Evolutionary conservation across 371 early-diverging fungal species (phyloP).

Genomic region (Mortierella sp.): DNA sequence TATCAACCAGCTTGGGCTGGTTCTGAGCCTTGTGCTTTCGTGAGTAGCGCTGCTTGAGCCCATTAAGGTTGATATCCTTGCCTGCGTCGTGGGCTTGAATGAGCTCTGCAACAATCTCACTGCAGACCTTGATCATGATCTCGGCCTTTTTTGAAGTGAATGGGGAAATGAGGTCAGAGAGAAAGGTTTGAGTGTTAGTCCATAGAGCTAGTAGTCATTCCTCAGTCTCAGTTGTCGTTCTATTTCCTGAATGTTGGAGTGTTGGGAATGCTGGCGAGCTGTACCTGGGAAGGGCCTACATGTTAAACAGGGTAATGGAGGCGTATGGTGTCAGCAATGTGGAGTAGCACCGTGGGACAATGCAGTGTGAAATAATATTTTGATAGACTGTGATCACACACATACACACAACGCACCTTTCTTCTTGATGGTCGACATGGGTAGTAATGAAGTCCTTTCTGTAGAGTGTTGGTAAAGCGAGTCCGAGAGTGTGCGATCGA

Average conservation of each 20-base stretch:
- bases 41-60: constrained; percentile 82
- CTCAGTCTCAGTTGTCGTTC: not conserved
- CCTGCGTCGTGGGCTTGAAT: constrained; percentile 77
- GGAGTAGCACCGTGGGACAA: not conserved
- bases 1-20: constrained; percentile 99
- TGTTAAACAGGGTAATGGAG: not conserved
- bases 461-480: not conserved
- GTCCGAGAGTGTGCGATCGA: not conserved
- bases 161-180: not conserved
- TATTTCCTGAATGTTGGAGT: not conserved
- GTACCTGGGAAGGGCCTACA: constrained; percentile 53
- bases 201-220: not conserved
- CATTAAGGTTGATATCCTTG: constrained; percentile 92
- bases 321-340: not conserved
- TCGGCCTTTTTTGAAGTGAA: constrained; percentile 68
- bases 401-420: constrained; percentile 27
- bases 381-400: not conserved
- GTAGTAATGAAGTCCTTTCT: not conserved
- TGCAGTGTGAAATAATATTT: not conserved
- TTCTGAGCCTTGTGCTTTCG: constrained; percentile 84
- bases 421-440: constrained; percentile 52
- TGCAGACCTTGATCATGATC: constrained; percentile 87
- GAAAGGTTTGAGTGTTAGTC: not conserved
- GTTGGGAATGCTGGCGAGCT: not conserved
- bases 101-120: constrained; percentile 93